Percentiles rank a stretch among this genome's conserved stretches.
phyloP scores from a whole-genome alignment of 768 basidiomycete genomes.

The Phanerodontia chrysosporium region DNA sequence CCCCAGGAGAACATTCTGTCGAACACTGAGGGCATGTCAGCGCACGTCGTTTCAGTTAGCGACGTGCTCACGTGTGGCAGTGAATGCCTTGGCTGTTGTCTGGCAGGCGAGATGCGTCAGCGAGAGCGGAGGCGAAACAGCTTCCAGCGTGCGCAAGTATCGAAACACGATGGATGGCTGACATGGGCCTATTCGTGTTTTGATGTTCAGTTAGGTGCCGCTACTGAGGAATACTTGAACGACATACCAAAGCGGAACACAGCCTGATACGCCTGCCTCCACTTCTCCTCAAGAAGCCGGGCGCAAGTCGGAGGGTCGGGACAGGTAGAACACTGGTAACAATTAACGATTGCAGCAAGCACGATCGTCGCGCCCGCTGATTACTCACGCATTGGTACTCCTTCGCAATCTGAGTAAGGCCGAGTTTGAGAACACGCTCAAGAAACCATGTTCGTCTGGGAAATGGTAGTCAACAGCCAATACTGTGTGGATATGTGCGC shows the following conservation, averaged over 20 bases:
- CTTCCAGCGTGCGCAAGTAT: constrained; percentile 86
- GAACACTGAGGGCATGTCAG: constrained; percentile 52
- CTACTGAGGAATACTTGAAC: neutral
- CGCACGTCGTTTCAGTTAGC: neutral
- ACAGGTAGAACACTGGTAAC: constrained; percentile 69
- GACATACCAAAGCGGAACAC: constrained; percentile 78
- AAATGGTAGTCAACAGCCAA: neutral
- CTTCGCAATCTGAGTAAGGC: constrained; percentile 81
- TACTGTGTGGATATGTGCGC: neutral
- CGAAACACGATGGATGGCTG: constrained; percentile 93
- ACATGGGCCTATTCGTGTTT: constrained; percentile 55
- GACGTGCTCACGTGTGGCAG: constrained; percentile 64
- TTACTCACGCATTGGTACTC: constrained; percentile 86
- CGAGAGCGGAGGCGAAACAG: constrained; percentile 82
- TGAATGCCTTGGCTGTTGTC: constrained; percentile 83
- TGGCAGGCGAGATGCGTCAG: constrained; percentile 88
- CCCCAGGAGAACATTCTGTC: constrained; percentile 88
- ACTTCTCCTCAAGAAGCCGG: constrained; percentile 85
- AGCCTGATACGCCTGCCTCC: constrained; percentile 83
- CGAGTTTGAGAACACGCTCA: constrained; percentile 89
- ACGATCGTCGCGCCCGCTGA: neutral
- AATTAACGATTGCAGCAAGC: neutral
- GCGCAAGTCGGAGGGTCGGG: constrained; percentile 80
- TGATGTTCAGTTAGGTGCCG: neutral
- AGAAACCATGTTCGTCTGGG: constrained; percentile 89